Percentiles rank a stretch among this genome's conserved stretches.
These are phyloP conservation scores for Paecilomyces sp. DNA, from an alignment of 2,329 filamentous ascomycete species.

Conservation along the genomic window DNA sequence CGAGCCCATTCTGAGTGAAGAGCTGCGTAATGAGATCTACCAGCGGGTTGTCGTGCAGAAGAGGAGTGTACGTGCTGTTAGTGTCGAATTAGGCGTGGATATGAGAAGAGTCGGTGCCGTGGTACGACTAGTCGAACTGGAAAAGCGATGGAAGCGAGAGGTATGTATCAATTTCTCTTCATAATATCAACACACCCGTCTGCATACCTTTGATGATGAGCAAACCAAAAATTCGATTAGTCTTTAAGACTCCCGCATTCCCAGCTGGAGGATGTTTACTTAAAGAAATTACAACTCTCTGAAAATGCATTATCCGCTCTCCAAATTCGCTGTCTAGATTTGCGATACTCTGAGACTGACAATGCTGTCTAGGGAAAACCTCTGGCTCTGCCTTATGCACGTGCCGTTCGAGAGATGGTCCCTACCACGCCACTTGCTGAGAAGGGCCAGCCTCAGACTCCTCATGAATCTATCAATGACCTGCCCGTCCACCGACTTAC, in stretches of 20 bases:
- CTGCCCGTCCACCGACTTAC: slow-evolving; percentile 52
- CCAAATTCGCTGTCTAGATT: background rate
- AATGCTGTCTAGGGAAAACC: slow-evolving; percentile 58
- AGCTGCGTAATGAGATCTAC: slow-evolving; percentile 67
- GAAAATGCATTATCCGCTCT: slow-evolving; percentile 33
- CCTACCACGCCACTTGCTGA: slow-evolving; percentile 53
- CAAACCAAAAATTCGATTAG: slow-evolving; percentile 87
- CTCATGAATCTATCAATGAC: slow-evolving; percentile 59
- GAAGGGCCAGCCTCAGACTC: slow-evolving; percentile 27
- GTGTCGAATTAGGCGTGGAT: slow-evolving; percentile 69
- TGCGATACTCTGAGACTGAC: slow-evolving; percentile 5
- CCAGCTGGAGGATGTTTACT: slow-evolving; percentile 44
- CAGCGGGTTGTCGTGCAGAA: slow-evolving; percentile 57
- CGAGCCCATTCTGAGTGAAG: slow-evolving; percentile 66
- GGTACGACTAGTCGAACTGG: slow-evolving; percentile 75
- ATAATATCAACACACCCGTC: slow-evolving; percentile 1
- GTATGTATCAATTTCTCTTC: slow-evolving; percentile 48
- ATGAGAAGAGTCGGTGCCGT: slow-evolving; percentile 80
- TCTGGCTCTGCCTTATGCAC: slow-evolving; percentile 68
- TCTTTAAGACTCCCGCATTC: slow-evolving; percentile 80
- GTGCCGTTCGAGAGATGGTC: slow-evolving; percentile 72
- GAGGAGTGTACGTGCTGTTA: slow-evolving; percentile 66
- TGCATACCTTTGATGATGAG: slow-evolving; percentile 52
- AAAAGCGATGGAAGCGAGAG: slow-evolving; percentile 68
- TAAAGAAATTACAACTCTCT: slow-evolving; percentile 62